phyloP scores from a whole-genome alignment of 768 basidiomycete species.

The Ephemerocybe angulata region DNA sequence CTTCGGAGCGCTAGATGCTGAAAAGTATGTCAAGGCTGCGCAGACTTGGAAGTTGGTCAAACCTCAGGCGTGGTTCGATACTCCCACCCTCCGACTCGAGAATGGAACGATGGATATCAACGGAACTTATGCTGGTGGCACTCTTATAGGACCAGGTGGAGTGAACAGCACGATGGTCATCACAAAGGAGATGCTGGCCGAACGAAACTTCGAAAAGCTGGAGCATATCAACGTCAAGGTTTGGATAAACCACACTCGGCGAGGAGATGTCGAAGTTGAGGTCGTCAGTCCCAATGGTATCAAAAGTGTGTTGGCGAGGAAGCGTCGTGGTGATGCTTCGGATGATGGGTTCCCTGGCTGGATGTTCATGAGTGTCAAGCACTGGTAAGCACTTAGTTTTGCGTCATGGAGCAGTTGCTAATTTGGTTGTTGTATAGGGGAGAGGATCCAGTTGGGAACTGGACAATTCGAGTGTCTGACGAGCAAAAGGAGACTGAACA shows the following conservation, averaged over 20 bases:
- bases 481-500: conserved; percentile 50
- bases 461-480: conserved; percentile 86
- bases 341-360: conserved; percentile 79
- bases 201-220: conserved; percentile 78
- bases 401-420: background rate
- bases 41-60: conserved; percentile 82
- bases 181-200: conserved; percentile 59
- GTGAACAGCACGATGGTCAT: conserved; percentile 57
- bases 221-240: conserved; percentile 92
- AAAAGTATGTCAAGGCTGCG: conserved; percentile 68
- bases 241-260: conserved; percentile 79
- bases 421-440: conserved; percentile 57
- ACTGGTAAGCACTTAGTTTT: conserved; percentile 70
- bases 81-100: conserved; percentile 62
- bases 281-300: conserved; percentile 80
- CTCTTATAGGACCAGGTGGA: conserved; percentile 60
- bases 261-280: conserved; percentile 93
- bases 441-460: conserved; percentile 86
- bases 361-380: conserved; percentile 96
- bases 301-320: conserved; percentile 75
- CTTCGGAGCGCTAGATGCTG: conserved; percentile 84
- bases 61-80: conserved; percentile 88
- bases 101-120: conserved; percentile 53
- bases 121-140: conserved; percentile 58
- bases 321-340: conserved; percentile 60